Percentiles rank a stretch among this genome's conserved stretches.
Evolutionary conservation across 345 rosid genomes (phyloP).

Genomic region (Sonneratia caseolaris): DNA sequence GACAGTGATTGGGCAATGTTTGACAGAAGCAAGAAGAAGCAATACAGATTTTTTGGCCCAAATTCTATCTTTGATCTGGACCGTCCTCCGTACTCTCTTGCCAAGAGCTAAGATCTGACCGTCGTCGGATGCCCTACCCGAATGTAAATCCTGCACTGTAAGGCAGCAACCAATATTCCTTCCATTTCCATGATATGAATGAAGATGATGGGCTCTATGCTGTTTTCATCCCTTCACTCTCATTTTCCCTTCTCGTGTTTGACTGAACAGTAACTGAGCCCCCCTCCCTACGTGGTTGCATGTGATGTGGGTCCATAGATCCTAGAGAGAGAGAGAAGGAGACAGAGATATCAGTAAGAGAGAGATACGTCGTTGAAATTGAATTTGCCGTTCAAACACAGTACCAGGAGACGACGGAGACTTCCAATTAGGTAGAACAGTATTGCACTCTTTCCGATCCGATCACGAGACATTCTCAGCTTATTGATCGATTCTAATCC

Average conservation of each 20-base stretch:
- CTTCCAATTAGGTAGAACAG: no score
- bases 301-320: not conserved
- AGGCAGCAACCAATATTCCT: not conserved
- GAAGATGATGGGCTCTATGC: not conserved
- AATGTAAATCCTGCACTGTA: not conserved
- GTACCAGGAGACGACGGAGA: no score
- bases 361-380: no score
- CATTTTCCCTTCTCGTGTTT: conserved; percentile 1
- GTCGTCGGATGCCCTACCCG: not conserved
- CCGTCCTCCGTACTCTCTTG: no score
- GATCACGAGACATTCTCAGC: no score
- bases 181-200: not conserved
- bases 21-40: no score
- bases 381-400: no score
- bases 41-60: no score
- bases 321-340: not conserved
- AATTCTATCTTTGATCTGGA: no score
- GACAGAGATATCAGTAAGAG: no score
- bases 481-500: not conserved
- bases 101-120: not conserved
- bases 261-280: not conserved
- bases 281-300: not conserved
- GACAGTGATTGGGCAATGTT: no score
- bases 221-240: not conserved
- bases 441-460: no score